Evolutionary conservation across 2,329 filamentous ascomycete genomes (phyloP).

Genomic region (Bipolaris victoriae): DNA sequence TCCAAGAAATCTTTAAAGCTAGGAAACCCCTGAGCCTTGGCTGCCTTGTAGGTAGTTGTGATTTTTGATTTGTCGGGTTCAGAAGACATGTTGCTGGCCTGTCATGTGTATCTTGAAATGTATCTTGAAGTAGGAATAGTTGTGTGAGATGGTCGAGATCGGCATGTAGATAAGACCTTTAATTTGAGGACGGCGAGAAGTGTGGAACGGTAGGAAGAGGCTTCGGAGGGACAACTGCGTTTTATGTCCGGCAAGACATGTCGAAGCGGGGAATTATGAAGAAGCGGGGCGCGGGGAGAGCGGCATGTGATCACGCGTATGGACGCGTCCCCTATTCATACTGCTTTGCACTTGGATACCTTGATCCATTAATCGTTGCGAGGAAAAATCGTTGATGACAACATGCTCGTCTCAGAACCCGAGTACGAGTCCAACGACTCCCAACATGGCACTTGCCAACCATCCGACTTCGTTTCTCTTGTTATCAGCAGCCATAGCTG

Average conservation of each 20-base stretch:
- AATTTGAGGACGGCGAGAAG: too few relatives aligned
- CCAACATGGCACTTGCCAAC: constrained; percentile 15
- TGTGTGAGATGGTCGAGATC: not conserved
- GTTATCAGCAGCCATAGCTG: not conserved
- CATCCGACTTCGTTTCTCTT: constrained; percentile 4
- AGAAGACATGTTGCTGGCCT: constrained; percentile 6
- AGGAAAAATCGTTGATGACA: not conserved
- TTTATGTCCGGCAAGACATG: not conserved
- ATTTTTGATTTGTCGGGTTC: constrained; percentile 9
- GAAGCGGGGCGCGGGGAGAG: too few relatives aligned
- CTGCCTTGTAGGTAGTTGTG: constrained; percentile 13
- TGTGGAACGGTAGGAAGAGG: not conserved
- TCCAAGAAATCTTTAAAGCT: constrained; percentile 25
- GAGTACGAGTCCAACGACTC: constrained; percentile 10
- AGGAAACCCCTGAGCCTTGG: constrained; percentile 22
- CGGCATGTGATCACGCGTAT: too few relatives aligned
- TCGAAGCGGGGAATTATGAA: not conserved
- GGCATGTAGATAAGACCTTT: not conserved
- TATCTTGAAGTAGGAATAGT: not conserved
- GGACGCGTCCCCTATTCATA: too few relatives aligned
- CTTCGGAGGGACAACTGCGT: not conserved
- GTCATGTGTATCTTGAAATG: too few relatives aligned
- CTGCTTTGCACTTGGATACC: too few relatives aligned
- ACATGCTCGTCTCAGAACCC: not conserved
- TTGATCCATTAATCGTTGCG: too few relatives aligned